These are phyloP conservation scores for Backusella sp. DNA, from an alignment of 192 early-diverging fungal species.

Conservation along the genomic window DNA sequence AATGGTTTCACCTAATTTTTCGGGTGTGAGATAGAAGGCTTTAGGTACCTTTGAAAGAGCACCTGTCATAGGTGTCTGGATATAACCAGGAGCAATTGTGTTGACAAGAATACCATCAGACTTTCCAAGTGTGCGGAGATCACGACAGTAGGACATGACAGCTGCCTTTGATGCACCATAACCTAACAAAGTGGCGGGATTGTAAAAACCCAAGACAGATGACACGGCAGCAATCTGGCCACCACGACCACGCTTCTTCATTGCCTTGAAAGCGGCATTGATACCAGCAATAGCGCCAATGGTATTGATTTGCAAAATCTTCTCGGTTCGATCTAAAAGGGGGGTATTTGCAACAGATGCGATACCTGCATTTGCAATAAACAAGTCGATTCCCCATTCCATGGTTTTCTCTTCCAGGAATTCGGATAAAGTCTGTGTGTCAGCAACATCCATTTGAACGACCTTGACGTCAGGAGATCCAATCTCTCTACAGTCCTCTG, in stretches of 20 bases:
- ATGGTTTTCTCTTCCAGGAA: conserved; percentile 21
- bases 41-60: neutral
- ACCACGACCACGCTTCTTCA: conserved; percentile 3
- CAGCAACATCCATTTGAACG: conserved; percentile 17
- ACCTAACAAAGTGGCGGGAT: neutral
- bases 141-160: conserved; percentile 20
- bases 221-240: conserved; percentile 32
- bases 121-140: conserved; percentile 25
- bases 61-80: conserved; percentile 21
- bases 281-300: conserved; percentile 20
- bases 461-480: conserved; percentile 17
- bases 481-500: neutral
- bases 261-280: conserved; percentile 25
- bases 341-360: neutral
- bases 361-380: conserved; percentile 34
- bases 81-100: conserved; percentile 22
- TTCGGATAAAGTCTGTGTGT: conserved; percentile 7
- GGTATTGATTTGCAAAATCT: neutral
- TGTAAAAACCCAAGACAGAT: conserved; percentile 18
- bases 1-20: neutral
- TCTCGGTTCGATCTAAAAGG: neutral
- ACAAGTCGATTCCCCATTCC: conserved; percentile 21
- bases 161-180: conserved; percentile 24
- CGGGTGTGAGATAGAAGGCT: neutral
- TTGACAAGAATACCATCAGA: conserved; percentile 13